These are phyloP conservation scores for Penicillium hordei DNA, from an alignment of 2,329 filamentous ascomycete species.

Conservation along the genomic window DNA sequence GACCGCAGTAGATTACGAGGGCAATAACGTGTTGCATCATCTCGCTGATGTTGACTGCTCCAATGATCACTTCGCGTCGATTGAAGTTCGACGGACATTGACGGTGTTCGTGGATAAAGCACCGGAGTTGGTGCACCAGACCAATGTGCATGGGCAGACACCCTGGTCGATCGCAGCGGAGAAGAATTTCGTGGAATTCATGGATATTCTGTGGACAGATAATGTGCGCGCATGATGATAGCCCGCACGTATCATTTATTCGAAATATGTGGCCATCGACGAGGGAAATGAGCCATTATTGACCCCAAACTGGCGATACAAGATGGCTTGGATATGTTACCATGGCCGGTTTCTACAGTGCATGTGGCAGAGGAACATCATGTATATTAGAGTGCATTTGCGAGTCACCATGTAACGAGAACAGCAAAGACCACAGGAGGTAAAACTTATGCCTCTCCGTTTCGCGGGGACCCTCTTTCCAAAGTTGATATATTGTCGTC, in stretches of 20 bases:
- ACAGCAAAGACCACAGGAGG: neutral
- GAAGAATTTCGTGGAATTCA: neutral
- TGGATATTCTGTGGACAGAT: neutral
- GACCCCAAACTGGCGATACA: neutral
- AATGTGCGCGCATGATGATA: neutral
- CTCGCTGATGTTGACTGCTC: neutral
- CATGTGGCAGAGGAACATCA: too few relatives aligned
- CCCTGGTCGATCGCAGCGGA: neutral
- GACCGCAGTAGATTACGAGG: neutral
- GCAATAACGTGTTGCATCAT: constrained; percentile 9
- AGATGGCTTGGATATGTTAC: neutral
- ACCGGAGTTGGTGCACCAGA: neutral
- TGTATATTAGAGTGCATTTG: too few relatives aligned
- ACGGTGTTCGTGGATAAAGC: constrained; percentile 4
- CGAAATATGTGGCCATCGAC: neutral
- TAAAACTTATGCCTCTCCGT: neutral
- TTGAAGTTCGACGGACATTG: neutral
- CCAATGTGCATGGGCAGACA: constrained; percentile 2
- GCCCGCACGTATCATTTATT: neutral
- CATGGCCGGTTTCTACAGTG: too few relatives aligned
- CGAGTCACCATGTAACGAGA: neutral
- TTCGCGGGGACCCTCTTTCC: neutral
- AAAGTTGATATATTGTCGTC: neutral
- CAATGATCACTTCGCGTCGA: neutral
- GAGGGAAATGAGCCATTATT: neutral